Conservation (phyloP, 2,329 filamentous ascomycete species). For the Diplocarpon mali region DNA sequence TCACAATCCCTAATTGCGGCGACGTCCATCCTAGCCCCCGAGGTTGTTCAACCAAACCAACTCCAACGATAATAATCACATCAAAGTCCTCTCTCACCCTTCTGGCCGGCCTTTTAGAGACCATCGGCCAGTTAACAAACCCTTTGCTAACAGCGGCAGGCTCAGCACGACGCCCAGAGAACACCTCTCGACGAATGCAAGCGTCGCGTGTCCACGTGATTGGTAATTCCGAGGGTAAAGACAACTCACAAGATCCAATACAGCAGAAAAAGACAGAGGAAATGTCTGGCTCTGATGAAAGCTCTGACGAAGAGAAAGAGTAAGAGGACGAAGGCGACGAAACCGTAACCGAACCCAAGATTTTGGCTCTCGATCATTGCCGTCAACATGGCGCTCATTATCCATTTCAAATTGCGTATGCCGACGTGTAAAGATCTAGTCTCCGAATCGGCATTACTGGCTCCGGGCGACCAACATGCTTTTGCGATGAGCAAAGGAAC, state of each 20-base stretch:
- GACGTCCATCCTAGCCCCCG: slow-evolving; percentile 5
- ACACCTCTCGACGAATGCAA: slow-evolving; percentile 20
- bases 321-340: slow-evolving; percentile 9
- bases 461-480: slow-evolving; percentile 12
- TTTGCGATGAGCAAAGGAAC: slow-evolving; percentile 12
- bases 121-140: slow-evolving; percentile 15
- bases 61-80: slow-evolving; percentile 10
- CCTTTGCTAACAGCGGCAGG: slow-evolving; percentile 6
- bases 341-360: slow-evolving; percentile 5
- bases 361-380: slow-evolving; percentile 21
- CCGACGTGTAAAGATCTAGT: slow-evolving; percentile 17
- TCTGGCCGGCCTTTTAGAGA: slow-evolving; percentile 18
- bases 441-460: slow-evolving; percentile 18
- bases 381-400: slow-evolving; percentile 16
- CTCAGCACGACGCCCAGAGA: slow-evolving; percentile 13
- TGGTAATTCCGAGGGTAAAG: slow-evolving; percentile 10
- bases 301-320: slow-evolving; percentile 7
- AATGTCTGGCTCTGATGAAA: slow-evolving; percentile 5
- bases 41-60: neutral
- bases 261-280: neutral
- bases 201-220: slow-evolving; percentile 11
- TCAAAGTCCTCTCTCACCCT: slow-evolving; percentile 5
- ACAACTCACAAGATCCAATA: slow-evolving; percentile 13
- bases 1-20: slow-evolving; percentile 6
- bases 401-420: slow-evolving; percentile 24